Conservation (phyloP, 2,329 filamentous ascomycete genomes). For the Botrytis paeoniae region DNA sequence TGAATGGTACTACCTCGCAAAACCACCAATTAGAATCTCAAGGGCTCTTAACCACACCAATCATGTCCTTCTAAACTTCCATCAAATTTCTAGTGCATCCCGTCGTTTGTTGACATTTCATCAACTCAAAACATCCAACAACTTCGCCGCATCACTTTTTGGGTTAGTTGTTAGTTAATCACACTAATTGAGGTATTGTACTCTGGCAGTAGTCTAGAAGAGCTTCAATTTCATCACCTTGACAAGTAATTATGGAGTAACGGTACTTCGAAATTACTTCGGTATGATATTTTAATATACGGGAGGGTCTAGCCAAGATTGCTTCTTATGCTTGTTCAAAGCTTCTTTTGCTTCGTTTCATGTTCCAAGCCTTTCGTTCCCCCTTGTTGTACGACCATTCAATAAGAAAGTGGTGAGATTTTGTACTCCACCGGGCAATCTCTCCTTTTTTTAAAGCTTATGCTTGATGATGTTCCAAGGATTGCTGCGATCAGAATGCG, state of each 20-base stretch:
- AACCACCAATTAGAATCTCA: background rate
- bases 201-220: background rate
- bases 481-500: background rate
- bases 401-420: background rate
- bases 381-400: background rate
- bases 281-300: background rate
- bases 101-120: background rate
- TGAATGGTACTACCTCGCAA: background rate
- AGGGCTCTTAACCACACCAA: background rate
- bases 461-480: background rate
- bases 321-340: background rate
- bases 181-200: background rate
- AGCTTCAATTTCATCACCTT: background rate
- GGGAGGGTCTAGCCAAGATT: background rate
- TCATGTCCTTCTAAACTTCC: background rate
- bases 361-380: background rate
- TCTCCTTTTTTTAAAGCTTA: background rate
- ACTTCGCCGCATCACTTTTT: background rate
- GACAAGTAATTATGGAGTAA: background rate
- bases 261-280: constrained; percentile 5
- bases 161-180: background rate
- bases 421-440: background rate
- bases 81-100: background rate
- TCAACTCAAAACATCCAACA: constrained; percentile 4
- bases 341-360: constrained; percentile 11